phyloP scores from a whole-genome alignment of 768 basidiomycete genomes.

The Hydnum rufescens region DNA sequence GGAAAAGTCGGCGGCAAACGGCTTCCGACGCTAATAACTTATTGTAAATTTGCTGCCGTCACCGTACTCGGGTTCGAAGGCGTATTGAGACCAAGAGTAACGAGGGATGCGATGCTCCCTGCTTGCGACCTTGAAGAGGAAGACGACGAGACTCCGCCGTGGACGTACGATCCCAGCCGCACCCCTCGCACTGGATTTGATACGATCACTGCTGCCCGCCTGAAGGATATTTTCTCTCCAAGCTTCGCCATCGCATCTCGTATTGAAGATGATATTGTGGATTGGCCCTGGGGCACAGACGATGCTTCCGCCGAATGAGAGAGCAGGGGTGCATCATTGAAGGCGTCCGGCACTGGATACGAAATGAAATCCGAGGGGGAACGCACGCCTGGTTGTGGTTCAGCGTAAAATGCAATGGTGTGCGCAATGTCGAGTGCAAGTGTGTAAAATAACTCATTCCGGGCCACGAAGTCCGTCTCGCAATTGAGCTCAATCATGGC shows the following conservation, averaged over 20 bases:
- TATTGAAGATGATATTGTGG: constrained; percentile 35
- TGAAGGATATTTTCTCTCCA: constrained; percentile 58
- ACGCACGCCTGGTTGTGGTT: constrained; percentile 17
- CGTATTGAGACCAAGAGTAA: constrained; percentile 6
- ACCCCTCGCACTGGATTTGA: constrained; percentile 24
- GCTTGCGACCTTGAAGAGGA: constrained; percentile 17
- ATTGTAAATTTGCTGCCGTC: neutral
- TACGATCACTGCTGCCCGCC: constrained; percentile 31
- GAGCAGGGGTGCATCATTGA: constrained; percentile 54
- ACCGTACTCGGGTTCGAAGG: constrained; percentile 11
- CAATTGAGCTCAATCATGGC: constrained; percentile 86
- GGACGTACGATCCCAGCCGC: constrained; percentile 37
- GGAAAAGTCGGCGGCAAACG: constrained; percentile 23
- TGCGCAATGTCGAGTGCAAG: constrained; percentile 66
- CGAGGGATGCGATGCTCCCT: constrained; percentile 3
- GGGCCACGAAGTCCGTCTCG: constrained; percentile 91
- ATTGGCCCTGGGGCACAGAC: neutral
- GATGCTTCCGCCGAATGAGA: constrained; percentile 11
- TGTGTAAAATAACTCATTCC: constrained; percentile 61
- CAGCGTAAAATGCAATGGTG: constrained; percentile 55
- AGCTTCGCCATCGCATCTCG: constrained; percentile 52
- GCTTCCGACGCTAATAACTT: neutral
- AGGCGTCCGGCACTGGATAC: constrained; percentile 27
- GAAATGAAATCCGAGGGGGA: constrained; percentile 17
- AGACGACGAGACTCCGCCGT: constrained; percentile 30